Conservation (phyloP, 2,329 filamentous ascomycete species). For the Phyllosticta capitalensis region DNA sequence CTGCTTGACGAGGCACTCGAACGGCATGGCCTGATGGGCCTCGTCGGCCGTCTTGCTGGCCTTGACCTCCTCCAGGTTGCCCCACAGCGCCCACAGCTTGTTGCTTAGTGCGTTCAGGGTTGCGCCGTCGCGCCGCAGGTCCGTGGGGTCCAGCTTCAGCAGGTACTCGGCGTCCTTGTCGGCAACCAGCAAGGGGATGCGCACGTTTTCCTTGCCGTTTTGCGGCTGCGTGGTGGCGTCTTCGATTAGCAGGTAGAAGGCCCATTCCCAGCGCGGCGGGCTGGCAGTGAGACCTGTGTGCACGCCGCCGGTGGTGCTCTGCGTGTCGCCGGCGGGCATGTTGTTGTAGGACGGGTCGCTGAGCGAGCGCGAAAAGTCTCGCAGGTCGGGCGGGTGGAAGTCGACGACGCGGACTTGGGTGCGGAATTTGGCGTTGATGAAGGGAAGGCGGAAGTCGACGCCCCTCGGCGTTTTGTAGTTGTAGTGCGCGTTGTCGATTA, state of each 20-base stretch:
- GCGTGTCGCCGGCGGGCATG: conserved; percentile 30
- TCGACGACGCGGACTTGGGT: conserved; percentile 69
- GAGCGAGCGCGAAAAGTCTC: conserved; percentile 56
- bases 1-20: conserved; percentile 37
- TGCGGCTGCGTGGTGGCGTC: conserved; percentile 41
- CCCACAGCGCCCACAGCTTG: conserved; percentile 72
- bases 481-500: background rate
- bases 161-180: conserved; percentile 48
- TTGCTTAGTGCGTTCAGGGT: conserved; percentile 51
- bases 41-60: conserved; percentile 14
- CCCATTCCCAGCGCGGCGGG: conserved; percentile 62
- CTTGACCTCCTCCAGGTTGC: conserved; percentile 68
- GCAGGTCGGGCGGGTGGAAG: conserved; percentile 60
- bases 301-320: conserved; percentile 17
- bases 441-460: conserved; percentile 50
- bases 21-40: conserved; percentile 31
- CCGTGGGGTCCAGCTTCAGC: conserved; percentile 43
- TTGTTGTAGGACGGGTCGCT: conserved; percentile 31
- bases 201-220: conserved; percentile 26
- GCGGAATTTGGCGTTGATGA: conserved; percentile 63
- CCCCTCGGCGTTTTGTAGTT: conserved; percentile 20
- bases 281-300: conserved; percentile 19
- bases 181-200: conserved; percentile 60
- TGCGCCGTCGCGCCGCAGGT: conserved; percentile 46
- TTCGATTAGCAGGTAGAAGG: conserved; percentile 70